Percentiles rank a stretch among this genome's conserved stretches.
Evolutionary conservation across 805 yeast genomes (phyloP).

Genomic region (Candida suzukii): DNA sequence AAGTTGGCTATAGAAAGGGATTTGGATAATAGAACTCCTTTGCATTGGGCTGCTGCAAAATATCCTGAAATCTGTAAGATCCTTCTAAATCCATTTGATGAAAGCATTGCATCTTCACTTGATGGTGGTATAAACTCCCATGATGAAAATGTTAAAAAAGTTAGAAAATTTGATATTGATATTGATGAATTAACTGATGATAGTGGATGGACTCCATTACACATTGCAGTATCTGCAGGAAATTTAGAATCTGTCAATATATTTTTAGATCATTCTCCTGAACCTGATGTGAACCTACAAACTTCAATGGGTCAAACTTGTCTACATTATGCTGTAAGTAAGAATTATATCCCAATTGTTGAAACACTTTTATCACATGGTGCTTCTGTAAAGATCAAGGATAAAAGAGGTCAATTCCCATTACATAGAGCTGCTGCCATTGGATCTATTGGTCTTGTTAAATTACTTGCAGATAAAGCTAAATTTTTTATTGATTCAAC

Average conservation of each 20-base stretch:
- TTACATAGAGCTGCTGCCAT: conserved; percentile 78
- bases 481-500: conserved; percentile 60
- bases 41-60: conserved; percentile 85
- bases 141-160: not conserved
- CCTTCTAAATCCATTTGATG: conserved; percentile 29
- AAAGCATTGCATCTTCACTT: not conserved
- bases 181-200: conserved; percentile 64
- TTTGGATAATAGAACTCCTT: conserved; percentile 69
- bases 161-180: conserved; percentile 36
- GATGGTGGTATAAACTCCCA: not conserved
- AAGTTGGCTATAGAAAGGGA: conserved; percentile 43
- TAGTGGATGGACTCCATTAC: conserved; percentile 86
- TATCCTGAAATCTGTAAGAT: conserved; percentile 44
- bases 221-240: conserved; percentile 76
- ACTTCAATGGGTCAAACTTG: conserved; percentile 66
- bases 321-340: conserved; percentile 71
- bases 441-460: conserved; percentile 56
- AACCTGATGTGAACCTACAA: conserved; percentile 52
- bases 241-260: conserved; percentile 42
- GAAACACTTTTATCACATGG: conserved; percentile 46
- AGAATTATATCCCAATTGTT: conserved; percentile 50
- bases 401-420: conserved; percentile 57
- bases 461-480: conserved; percentile 42
- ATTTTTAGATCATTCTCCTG: conserved; percentile 43
- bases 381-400: conserved; percentile 61